Percentiles rank a stretch among this genome's conserved stretches.
Conservation (phyloP, 108 stramenopile genomes). For the Fragilaria radians region DNA sequence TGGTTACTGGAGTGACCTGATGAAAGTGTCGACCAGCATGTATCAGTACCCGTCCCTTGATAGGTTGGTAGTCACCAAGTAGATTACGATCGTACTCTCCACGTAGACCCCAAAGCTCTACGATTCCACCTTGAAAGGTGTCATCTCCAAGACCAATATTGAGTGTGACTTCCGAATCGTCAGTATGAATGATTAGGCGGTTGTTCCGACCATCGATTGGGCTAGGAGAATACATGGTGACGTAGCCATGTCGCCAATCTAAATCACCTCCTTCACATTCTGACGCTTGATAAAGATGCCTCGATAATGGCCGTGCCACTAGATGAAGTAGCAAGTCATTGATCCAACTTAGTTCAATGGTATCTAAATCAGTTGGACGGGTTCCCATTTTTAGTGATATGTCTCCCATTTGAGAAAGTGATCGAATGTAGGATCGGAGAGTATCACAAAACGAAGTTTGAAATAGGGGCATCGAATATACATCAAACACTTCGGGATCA, state of each 20-base stretch:
- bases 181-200: conserved; percentile 72
- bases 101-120: conserved; percentile 67
- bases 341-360: conserved; percentile 64
- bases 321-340: conserved; percentile 67
- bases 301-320: conserved; percentile 52
- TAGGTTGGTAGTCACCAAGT: conserved; percentile 34
- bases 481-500: conserved; percentile 68
- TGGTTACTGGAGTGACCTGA: conserved; percentile 56
- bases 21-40: conserved; percentile 79
- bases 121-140: conserved; percentile 48
- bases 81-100: conserved; percentile 45
- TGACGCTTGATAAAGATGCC: conserved; percentile 46
- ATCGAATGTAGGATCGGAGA: conserved; percentile 7
- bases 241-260: conserved; percentile 78
- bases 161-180: conserved; percentile 78
- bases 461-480: conserved; percentile 69
- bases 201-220: conserved; percentile 39
- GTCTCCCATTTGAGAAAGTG: conserved; percentile 19
- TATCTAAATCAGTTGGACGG: conserved; percentile 51
- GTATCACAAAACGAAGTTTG: conserved; percentile 13
- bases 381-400: conserved; percentile 18
- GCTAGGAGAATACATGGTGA: conserved; percentile 58
- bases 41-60: conserved; percentile 49
- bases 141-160: conserved; percentile 72
- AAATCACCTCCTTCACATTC: conserved; percentile 38